These are phyloP conservation scores for Tetrahymena malaccensis DNA, from an alignment of 73 alveolate species.

Conservation along the genomic window DNA sequence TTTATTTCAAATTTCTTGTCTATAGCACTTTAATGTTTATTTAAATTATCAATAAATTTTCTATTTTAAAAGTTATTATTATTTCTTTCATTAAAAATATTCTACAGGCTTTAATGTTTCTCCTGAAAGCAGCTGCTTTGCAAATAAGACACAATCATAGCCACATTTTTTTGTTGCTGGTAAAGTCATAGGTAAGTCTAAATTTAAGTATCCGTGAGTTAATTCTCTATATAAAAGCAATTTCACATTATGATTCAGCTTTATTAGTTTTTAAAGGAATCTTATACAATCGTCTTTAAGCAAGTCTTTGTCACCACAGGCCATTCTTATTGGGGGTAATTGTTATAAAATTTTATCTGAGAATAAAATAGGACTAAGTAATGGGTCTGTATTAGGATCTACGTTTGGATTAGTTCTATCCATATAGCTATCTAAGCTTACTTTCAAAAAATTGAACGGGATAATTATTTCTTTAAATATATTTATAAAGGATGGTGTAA, in stretches of 20 bases:
- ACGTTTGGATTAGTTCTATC: conserved; percentile 36
- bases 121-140: not conserved
- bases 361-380: conserved; percentile 47
- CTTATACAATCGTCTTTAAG: conserved; percentile 21
- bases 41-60: not conserved
- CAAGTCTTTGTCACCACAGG: conserved; percentile 37
- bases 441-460: conserved; percentile 63
- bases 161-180: not conserved
- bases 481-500: conserved; percentile 63
- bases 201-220: conserved; percentile 37
- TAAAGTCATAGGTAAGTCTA: conserved; percentile 17
- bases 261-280: conserved; percentile 2
- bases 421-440: conserved; percentile 68
- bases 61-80: not conserved
- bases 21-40: too few relatives aligned
- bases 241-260: conserved; percentile 4
- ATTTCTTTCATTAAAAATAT: not conserved
- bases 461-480: conserved; percentile 65
- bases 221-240: conserved; percentile 6
- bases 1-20: not conserved
- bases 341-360: not conserved
- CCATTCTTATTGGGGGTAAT: conserved; percentile 57
- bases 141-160: not conserved
- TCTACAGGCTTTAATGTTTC: not conserved
- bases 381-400: conserved; percentile 52